Base-by-base conservation (phyloP, 75 land plant genomes). In the Picea glauca region DNA sequence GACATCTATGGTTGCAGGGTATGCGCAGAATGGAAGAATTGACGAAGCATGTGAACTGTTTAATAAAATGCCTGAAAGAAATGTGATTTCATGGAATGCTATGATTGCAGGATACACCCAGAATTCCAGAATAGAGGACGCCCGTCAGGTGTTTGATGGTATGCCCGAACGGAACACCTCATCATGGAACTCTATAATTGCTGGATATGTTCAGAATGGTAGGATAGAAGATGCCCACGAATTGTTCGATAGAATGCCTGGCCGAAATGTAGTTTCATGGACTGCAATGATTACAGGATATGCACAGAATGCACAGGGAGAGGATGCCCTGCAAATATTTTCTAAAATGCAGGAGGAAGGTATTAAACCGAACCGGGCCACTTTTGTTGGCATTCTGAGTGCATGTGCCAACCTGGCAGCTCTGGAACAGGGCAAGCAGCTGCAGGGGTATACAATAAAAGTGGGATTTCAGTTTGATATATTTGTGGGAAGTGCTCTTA, bases 401-500 rank as follows among this genome's bases (percentile, higher is more conserved):
- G 77, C 33, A 26, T 76, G 77, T 58, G 60, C 77, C 35, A 76
- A 66, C 33, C 33, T 76, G 15, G 60, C 38, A 63, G 23, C 58
- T 14, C n/a, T 77, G 33, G 67, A 30, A 33, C 59, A 33, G 46
- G 87, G 83, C 8, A 81, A 72, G 68, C 60, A 77, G 26, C 58
- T 86, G 38, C 90, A 88, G 78, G 85, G 81, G 20, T 61, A 68
- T 79, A 79, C 68, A 6, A 79, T 74, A 15, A 81, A 83, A 79
- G 72, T 15, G 46, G 85, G 85, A 2, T 46, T 74, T 6, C 65
- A 77, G 58, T 11, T 58, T 7, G 77, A 83, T 40, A 40, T 35
- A 43, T 72, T 72, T 58, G 43, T 88, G 33, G 84, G 73, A 40
- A 86, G 75, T 80, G 81, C 88, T 33, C 62, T 88, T 6, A 38